Base-by-base conservation (phyloP, 2,329 filamentous ascomycete species). In the Talaromyces sp. region DNA sequence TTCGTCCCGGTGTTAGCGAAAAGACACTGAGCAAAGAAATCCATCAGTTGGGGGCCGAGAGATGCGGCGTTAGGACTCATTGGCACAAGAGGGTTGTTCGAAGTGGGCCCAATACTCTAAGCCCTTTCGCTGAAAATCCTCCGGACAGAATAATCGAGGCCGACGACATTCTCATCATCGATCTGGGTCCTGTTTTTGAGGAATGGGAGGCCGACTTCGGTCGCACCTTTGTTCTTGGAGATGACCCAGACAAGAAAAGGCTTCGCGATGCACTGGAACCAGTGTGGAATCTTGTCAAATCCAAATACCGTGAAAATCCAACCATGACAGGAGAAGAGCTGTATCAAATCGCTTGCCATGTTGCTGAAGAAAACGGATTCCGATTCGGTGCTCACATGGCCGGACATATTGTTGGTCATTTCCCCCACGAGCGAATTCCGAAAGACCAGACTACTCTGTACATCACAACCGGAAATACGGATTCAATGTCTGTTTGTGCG, bases 201-300 rank as follows among this genome's bases (percentile, higher is more conserved):
- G 70, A 69, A 0, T 82, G 77, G 77, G 79, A 82, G 60, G 80
- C 80, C 4, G 80, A 82, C 54, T 81, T 81, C 51, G 79, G 79
- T 8, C 76, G 79, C 14, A 82, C 80, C 0, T 82, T 75, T 53
- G 78, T 82, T 3, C 70, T 82, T 0, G 24, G 24, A 4, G 54
- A 73, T 41, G 78, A 81, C 47, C 72, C 75, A 1, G 51, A 64
- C 20, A 82, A 81, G 66, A 67, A 65, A 13, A 68, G 65, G 44
- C 59, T 82, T 10, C 73, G 76, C 2, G 78, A 80, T 51, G 65
- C 74, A 3, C 70, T 81, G 0, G 74, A 80, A 56, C 78, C 77
- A 0, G 66, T 75, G 8, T 82, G 77, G 77, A 58, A 71, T 3
- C 61, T 60, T 14, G 74, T 80, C 43, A 79, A 78, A 65, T 56